phyloP scores from a whole-genome alignment of 2,329 filamentous ascomycete genomes.

The Xylaria sp. region DNA sequence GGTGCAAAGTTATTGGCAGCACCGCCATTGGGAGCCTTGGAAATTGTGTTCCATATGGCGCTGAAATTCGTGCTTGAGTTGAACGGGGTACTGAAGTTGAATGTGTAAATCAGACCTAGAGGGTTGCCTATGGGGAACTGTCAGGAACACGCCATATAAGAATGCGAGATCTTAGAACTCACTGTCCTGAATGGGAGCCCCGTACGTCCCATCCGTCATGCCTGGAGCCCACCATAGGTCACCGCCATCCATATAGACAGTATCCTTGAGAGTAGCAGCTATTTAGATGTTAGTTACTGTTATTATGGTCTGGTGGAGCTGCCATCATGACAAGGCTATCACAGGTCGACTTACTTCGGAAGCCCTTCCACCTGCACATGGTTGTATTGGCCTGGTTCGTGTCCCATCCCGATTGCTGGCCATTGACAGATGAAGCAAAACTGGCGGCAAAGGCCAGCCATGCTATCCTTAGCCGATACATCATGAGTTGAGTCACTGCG shows the following conservation, averaged over 20 bases:
- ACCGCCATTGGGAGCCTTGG: slow-evolving; percentile 50
- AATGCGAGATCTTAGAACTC: slow-evolving; percentile 27
- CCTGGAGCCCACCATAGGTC: slow-evolving; percentile 55
- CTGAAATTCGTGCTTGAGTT: slow-evolving; percentile 56
- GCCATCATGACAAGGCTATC: slow-evolving; percentile 30
- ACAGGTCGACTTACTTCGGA: slow-evolving; percentile 38
- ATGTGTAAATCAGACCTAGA: slow-evolving; percentile 55
- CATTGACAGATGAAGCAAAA: slow-evolving; percentile 36
- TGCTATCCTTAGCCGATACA: slow-evolving; percentile 35
- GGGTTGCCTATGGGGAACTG: slow-evolving; percentile 48
- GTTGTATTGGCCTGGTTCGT: slow-evolving; percentile 56
- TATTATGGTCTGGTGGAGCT: not conserved
- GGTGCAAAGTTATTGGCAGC: slow-evolving; percentile 55
- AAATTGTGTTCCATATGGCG: slow-evolving; percentile 49
- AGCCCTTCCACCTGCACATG: slow-evolving; percentile 59
- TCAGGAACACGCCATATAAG: slow-evolving; percentile 6
- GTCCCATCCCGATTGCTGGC: slow-evolving; percentile 54
- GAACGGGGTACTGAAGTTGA: slow-evolving; percentile 63
- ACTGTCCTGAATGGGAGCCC: slow-evolving; percentile 44
- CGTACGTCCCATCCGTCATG: slow-evolving; percentile 47
- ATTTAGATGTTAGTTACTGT: slow-evolving; percentile 26
- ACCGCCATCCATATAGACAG: slow-evolving; percentile 68
- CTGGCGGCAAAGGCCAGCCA: slow-evolving; percentile 34
- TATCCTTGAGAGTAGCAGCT: slow-evolving; percentile 64
- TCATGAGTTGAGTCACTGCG: slow-evolving; percentile 25